Evolutionary conservation across 805 yeast genomes (phyloP).

Genomic region (Starmerella cellae): DNA sequence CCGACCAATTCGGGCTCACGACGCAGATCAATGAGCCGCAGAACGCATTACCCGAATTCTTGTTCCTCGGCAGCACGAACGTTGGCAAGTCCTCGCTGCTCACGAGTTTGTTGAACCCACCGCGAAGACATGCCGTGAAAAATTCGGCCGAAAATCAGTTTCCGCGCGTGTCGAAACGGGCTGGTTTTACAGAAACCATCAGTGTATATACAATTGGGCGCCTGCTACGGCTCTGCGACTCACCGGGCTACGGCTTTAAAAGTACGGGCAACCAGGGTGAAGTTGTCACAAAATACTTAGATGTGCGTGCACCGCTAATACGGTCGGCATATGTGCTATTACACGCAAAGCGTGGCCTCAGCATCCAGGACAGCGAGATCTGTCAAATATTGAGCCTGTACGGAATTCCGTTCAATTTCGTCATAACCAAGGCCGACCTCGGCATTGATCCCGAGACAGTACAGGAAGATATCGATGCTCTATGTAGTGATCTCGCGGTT

Average conservation of each 20-base stretch:
- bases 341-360: slow-evolving; percentile 45
- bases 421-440: slow-evolving; percentile 62
- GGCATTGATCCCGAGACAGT: background rate
- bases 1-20: slow-evolving; percentile 25
- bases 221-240: slow-evolving; percentile 55
- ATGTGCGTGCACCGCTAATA: slow-evolving; percentile 37
- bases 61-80: slow-evolving; percentile 68
- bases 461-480: slow-evolving; percentile 4
- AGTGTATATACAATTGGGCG: slow-evolving; percentile 60
- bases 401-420: slow-evolving; percentile 60
- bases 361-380: slow-evolving; percentile 42
- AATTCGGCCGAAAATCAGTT: slow-evolving; percentile 27
- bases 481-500: slow-evolving; percentile 2
- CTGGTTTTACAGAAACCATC: slow-evolving; percentile 45
- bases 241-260: slow-evolving; percentile 80
- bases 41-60: slow-evolving; percentile 51
- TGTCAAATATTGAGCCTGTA: slow-evolving; percentile 36
- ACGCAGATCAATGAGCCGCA: slow-evolving; percentile 17
- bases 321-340: slow-evolving; percentile 48
- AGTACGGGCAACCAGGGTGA: slow-evolving; percentile 59
- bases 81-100: slow-evolving; percentile 76
- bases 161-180: slow-evolving; percentile 34
- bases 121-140: slow-evolving; percentile 23
- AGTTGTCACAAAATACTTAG: slow-evolving; percentile 49
- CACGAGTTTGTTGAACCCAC: slow-evolving; percentile 35